Conservation (phyloP, 2,329 filamentous ascomycete species). For the Pseudocercospora eumusae region DNA sequence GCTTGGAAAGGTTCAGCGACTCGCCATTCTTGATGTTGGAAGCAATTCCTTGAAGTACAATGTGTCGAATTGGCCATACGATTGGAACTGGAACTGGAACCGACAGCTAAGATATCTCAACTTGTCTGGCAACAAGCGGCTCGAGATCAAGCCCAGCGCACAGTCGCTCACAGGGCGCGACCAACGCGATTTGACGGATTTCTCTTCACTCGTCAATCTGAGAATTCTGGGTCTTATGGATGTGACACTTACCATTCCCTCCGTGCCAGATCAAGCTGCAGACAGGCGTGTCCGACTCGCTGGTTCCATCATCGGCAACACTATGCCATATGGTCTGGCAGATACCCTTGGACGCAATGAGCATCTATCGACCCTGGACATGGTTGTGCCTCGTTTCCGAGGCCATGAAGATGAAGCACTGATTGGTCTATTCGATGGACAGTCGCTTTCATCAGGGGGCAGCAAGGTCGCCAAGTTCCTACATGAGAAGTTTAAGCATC, state of each 20-base stretch:
- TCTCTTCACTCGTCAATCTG: constrained; percentile 79
- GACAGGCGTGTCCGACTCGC: constrained; percentile 95
- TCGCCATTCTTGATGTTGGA: constrained; percentile 89
- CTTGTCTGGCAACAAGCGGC: constrained; percentile 90
- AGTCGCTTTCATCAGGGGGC: constrained; percentile 82
- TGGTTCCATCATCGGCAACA: constrained; percentile 82
- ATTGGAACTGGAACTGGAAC: constrained; percentile 99
- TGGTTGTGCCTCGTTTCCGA: constrained; percentile 90
- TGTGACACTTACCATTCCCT: constrained; percentile 90
- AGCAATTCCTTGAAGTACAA: constrained; percentile 98
- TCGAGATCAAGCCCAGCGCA: constrained; percentile 78
- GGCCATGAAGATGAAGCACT: constrained; percentile 87
- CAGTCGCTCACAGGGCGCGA: constrained; percentile 54
- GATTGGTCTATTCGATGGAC: constrained; percentile 93
- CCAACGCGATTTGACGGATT: constrained; percentile 80
- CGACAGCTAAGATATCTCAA: constrained; percentile 93
- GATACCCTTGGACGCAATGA: constrained; percentile 91
- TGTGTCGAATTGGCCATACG: constrained; percentile 97
- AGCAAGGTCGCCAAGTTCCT: constrained; percentile 96
- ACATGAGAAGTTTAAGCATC: constrained; percentile 89
- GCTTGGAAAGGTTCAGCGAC: constrained; percentile 87
- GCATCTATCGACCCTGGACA: constrained; percentile 91
- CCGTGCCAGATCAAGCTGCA: constrained; percentile 91
- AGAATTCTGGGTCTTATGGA: constrained; percentile 94
- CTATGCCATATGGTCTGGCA: constrained; percentile 92